A percentile compares a stretch with the other conserved stretches of the same genome.
phyloP scores from a whole-genome alignment of 2,329 filamentous ascomycete species.

The Alternaria consortialis region DNA sequence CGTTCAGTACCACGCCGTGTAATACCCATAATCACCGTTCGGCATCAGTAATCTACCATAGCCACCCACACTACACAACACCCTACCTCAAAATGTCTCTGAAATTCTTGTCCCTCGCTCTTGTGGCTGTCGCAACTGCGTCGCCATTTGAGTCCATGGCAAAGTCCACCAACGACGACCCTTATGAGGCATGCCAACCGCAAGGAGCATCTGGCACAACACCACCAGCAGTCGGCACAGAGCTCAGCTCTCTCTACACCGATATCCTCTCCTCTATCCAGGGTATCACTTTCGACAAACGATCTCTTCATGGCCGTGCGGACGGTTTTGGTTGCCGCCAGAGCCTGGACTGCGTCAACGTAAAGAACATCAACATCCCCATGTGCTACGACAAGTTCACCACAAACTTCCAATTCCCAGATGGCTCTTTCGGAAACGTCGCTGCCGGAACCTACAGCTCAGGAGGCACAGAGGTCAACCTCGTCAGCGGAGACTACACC shows the following conservation, averaged over 20 bases:
- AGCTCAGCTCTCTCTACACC: conserved; percentile 47
- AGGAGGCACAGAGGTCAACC: conserved; percentile 52
- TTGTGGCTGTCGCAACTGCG: conserved; percentile 34
- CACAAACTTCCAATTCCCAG: conserved; percentile 59
- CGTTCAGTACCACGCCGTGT: conserved; percentile 15
- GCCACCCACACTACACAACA: not conserved
- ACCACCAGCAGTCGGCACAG: conserved; percentile 45
- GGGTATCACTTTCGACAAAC: conserved; percentile 43
- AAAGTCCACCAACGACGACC: conserved; percentile 37
- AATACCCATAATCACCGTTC: conserved; percentile 7
- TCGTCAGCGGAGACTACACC: conserved; percentile 57
- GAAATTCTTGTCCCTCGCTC: conserved; percentile 35
- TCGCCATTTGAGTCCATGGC: conserved; percentile 31
- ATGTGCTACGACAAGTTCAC: conserved; percentile 65
- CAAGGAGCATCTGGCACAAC: conserved; percentile 43
- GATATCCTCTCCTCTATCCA: conserved; percentile 49
- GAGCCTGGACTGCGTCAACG: conserved; percentile 54
- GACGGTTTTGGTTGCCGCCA: conserved; percentile 48
- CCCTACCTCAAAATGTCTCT: conserved; percentile 30
- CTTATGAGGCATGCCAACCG: conserved; percentile 49
- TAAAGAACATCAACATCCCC: conserved; percentile 53
- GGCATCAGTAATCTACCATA: not conserved
- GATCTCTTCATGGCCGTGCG: conserved; percentile 30
- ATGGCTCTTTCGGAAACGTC: conserved; percentile 59
- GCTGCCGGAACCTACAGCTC: conserved; percentile 56